Base-by-base conservation (phyloP, 768 basidiomycete species). In the Podaxis sp. region DNA sequence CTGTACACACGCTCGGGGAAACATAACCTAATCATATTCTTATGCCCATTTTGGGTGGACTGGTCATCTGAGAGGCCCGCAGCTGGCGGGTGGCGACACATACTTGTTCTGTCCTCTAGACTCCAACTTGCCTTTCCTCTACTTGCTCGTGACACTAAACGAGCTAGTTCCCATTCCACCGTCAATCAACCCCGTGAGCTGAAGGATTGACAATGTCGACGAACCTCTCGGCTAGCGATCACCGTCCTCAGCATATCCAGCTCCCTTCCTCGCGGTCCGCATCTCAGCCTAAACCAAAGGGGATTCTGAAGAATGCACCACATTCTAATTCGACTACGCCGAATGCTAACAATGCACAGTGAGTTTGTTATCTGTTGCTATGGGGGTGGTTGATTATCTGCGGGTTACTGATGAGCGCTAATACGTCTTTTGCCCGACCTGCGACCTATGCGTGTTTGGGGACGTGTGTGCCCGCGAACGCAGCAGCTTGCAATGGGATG, bases 401-500 rank as follows among this genome's bases (percentile, higher is more conserved):
- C 11, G 13, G 44, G 13, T 46, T 56, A 46, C 58, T 62, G 40
- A 58, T 58, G 55, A 40, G 28, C 8, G 20, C 46, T 44, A 49
- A 11, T 17, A 12, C 33, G 59, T 63, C 40, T 17, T 17, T 13
- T 41, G 12, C 10, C 17, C 37, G 37, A 6, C 37, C 13, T 38
- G 37, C 37, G n/a, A n/a, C n/a, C n/a, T n/a, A n/a, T 33, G 30
- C 15, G 41, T n/a, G 41, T 41, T 41, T 41, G 8, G 8, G 30
- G 7, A 33, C 13, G 15, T 41, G 12, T 54, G 54, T 44, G 48
- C n/a, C 67, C 41, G 68, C 17, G 50, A 28, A 58, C 20, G 41
- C 50, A 82, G 83, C 67, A 95, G 88, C 68, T 71, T 97, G 70
- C 91, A 93, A 71, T 98, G 95, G 95, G 96, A 98, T 71, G 95